Base-by-base conservation (phyloP, 1,284 basidiomycete species). In the Stereum hirsutum region DNA sequence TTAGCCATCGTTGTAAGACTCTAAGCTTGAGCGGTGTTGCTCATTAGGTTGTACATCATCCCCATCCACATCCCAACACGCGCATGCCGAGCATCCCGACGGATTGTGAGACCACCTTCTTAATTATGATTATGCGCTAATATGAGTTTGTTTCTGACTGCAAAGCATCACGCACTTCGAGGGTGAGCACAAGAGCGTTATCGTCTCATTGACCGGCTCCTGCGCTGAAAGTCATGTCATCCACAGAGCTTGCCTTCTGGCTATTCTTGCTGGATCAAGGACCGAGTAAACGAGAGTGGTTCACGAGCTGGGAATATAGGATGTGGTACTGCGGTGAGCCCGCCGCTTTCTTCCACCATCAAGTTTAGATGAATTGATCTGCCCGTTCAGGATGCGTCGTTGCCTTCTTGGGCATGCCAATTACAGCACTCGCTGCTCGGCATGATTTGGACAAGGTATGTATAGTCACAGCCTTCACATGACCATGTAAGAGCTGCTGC, bases 91-190 rank as follows among this genome's bases (percentile, higher is more conserved):
- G n/a, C n/a, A n/a, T n/a, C n/a, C n/a, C n/a, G n/a, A n/a, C n/a
- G n/a, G n/a, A n/a, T n/a, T n/a, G n/a, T n/a, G n/a, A n/a, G n/a
- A n/a, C n/a, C n/a, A n/a, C n/a, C n/a, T n/a, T n/a, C n/a, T n/a
- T n/a, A n/a, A n/a, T n/a, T n/a, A 43, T 39, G 20, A 26, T 35
- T 15, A 40, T n/a, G 21, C 17, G 15, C 17, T 31, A 25, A 20
- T 32, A 6, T 20, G 7, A 27, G 39, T 15, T 47, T 43, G 25
- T 32, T 20, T 30, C 31, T 19, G 15, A 24, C 5, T 30, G 19
- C 41, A 6, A 44, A 87, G 83, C n/a, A 70, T 85, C 17, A 86
- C 84, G 1, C 84, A 87, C 59, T 69, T 87, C n/a, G 83, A 87
- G 75, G 83, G 82, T 77, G 50, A 45, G 56, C 37, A 25, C 26